Evolutionary conservation across 2,329 filamentous ascomycete species (phyloP).

Genomic region (Akanthomyces lecanii): DNA sequence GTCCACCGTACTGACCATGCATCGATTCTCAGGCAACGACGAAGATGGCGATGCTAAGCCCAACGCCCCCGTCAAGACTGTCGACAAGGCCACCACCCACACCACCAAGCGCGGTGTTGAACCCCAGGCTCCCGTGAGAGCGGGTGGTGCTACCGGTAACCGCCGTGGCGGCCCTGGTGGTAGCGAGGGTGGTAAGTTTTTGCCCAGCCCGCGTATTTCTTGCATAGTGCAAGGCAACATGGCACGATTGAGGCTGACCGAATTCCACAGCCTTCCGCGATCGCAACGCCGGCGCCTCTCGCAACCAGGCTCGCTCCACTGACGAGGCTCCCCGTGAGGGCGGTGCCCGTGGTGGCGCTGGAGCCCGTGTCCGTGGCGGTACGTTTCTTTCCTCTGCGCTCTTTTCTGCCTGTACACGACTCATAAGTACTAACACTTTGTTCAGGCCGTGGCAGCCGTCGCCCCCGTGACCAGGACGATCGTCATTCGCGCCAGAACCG

Average conservation of each 20-base stretch:
- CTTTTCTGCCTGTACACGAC: neutral
- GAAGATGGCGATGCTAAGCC: conserved; percentile 62
- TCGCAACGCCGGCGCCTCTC: conserved; percentile 72
- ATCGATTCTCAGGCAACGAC: conserved; percentile 49
- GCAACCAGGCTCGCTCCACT: conserved; percentile 76
- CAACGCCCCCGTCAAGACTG: conserved; percentile 79
- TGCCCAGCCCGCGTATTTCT: neutral
- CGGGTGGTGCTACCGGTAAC: conserved; percentile 39
- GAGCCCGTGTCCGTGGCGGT: conserved; percentile 60
- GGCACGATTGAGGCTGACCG: conserved; percentile 17
- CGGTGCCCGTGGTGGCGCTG: conserved; percentile 56
- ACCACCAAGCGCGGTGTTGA: conserved; percentile 81
- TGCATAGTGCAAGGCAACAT: conserved; percentile 6
- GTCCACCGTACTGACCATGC: conserved; percentile 12
- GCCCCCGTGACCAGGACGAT: conserved; percentile 52
- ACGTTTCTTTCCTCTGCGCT: conserved; percentile 27
- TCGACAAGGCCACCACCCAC: conserved; percentile 77
- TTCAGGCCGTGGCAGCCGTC: conserved; percentile 50
- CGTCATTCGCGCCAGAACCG: conserved; percentile 47
- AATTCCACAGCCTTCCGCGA: conserved; percentile 73
- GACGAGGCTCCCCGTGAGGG: conserved; percentile 58
- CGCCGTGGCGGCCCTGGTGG: conserved; percentile 60
- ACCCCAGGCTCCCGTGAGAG: conserved; percentile 59
- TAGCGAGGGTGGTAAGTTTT: conserved; percentile 77
- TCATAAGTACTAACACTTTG: conserved; percentile 7